Percentiles rank a stretch among this genome's conserved stretches.
Conservation (phyloP, 2,329 filamentous ascomycete genomes). For the Botrytis fabae region DNA sequence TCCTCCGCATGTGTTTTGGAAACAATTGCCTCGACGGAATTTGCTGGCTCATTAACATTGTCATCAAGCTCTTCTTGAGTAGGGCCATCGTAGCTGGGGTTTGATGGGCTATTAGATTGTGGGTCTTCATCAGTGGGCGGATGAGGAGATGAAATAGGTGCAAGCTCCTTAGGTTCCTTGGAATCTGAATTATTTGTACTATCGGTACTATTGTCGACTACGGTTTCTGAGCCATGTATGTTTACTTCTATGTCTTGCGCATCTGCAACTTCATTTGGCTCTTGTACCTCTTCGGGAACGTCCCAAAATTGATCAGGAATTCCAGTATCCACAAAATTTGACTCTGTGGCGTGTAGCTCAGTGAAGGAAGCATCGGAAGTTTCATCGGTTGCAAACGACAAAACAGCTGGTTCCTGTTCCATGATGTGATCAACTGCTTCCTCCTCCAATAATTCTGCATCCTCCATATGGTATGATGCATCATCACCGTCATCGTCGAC, state of each 20-base stretch:
- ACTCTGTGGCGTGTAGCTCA: slow-evolving; percentile 15
- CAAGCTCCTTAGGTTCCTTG: neutral
- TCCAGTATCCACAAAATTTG: slow-evolving; percentile 15
- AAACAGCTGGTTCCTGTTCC: slow-evolving; percentile 29
- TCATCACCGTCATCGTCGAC: slow-evolving; percentile 45
- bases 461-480: slow-evolving; percentile 44
- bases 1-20: slow-evolving; percentile 7
- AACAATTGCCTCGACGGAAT: neutral
- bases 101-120: slow-evolving; percentile 7
- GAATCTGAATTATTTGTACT: neutral
- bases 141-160: slow-evolving; percentile 7
- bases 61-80: neutral
- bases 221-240: slow-evolving; percentile 7
- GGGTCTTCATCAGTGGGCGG: slow-evolving; percentile 6
- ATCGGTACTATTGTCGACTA: neutral
- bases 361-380: slow-evolving; percentile 9
- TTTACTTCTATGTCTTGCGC: slow-evolving; percentile 5
- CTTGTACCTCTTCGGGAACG: slow-evolving; percentile 1
- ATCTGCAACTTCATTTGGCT: neutral
- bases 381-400: slow-evolving; percentile 26
- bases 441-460: slow-evolving; percentile 36
- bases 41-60: neutral
- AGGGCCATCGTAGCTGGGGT: neutral
- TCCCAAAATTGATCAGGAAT: slow-evolving; percentile 15
- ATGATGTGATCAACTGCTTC: slow-evolving; percentile 30